These are phyloP conservation scores for Penicillium sp. DNA, from an alignment of 2,329 filamentous ascomycete species.

Conservation along the genomic window DNA sequence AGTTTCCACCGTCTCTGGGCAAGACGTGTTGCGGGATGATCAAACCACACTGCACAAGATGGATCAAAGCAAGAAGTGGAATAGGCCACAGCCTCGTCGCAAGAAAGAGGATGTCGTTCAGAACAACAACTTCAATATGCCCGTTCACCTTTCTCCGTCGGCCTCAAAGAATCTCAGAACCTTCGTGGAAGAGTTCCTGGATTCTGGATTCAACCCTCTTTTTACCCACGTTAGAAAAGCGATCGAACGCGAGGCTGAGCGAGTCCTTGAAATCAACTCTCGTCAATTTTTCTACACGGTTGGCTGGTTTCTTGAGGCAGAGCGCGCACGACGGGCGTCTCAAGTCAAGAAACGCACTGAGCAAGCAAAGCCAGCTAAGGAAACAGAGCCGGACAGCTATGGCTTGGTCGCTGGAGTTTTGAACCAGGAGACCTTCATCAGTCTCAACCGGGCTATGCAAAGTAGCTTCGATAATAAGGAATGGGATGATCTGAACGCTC, in stretches of 20 bases:
- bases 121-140: slow-evolving; percentile 74
- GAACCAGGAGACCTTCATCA: slow-evolving; percentile 93
- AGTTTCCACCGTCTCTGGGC: slow-evolving; percentile 83
- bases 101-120: slow-evolving; percentile 65
- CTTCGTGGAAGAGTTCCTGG: slow-evolving; percentile 92
- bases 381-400: slow-evolving; percentile 73
- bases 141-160: slow-evolving; percentile 68
- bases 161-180: slow-evolving; percentile 76
- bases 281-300: slow-evolving; percentile 91
- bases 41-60: slow-evolving; percentile 80
- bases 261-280: slow-evolving; percentile 75
- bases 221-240: slow-evolving; percentile 86
- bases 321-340: slow-evolving; percentile 70
- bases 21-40: slow-evolving; percentile 77
- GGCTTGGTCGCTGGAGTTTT: slow-evolving; percentile 86
- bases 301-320: slow-evolving; percentile 89
- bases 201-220: slow-evolving; percentile 91
- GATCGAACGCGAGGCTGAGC: slow-evolving; percentile 84
- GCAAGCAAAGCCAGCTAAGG: slow-evolving; percentile 52
- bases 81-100: slow-evolving; percentile 70
- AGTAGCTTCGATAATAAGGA: slow-evolving; percentile 78
- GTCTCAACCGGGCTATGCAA: slow-evolving; percentile 82
- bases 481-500: slow-evolving; percentile 83
- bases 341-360: slow-evolving; percentile 60
- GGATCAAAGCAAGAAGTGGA: slow-evolving; percentile 88